Conservation (phyloP, 176 grass and related monocot genomes). For the Lolium rigidum region DNA sequence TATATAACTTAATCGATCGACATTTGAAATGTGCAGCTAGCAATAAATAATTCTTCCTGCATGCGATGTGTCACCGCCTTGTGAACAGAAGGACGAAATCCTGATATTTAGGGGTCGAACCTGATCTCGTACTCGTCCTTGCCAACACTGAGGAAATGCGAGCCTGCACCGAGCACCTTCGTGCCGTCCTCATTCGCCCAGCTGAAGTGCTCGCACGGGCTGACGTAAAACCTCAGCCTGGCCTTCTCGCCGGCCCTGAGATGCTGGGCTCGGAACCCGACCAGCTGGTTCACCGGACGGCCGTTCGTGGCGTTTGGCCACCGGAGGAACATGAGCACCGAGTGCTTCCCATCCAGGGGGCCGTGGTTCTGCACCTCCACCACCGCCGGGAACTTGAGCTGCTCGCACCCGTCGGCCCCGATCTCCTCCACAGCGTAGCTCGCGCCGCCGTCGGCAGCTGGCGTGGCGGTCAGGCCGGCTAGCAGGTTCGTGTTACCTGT, state of each 20-base stretch:
- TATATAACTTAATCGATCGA: not conserved
- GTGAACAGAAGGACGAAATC: too few relatives aligned
- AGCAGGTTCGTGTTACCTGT: constrained; percentile 16
- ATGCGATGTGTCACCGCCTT: too few relatives aligned
- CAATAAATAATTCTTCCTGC: too few relatives aligned
- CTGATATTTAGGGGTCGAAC: constrained; percentile 37
- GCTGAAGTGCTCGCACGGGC: constrained; percentile 64
- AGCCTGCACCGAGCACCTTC: constrained; percentile 68
- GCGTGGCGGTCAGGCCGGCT: not conserved
- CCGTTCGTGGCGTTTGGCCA: constrained; percentile 45
- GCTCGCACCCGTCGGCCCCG: constrained; percentile 39
- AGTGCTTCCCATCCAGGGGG: constrained; percentile 66
- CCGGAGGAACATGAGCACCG: constrained; percentile 69
- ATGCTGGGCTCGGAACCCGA: constrained; percentile 62
- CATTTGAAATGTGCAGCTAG: constrained; percentile 4
- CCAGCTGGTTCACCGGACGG: constrained; percentile 58
- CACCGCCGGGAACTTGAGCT: constrained; percentile 55
- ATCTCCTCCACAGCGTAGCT: constrained; percentile 45
- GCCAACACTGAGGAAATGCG: constrained; percentile 62
- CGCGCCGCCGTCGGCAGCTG: not conserved
- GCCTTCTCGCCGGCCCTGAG: constrained; percentile 51
- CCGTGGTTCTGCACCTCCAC: constrained; percentile 69
- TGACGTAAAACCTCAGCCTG: constrained; percentile 43
- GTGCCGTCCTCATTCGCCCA: constrained; percentile 52
- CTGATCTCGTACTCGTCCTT: constrained; percentile 55